Percentiles rank a stretch among this genome's conserved stretches.
These are phyloP conservation scores for Huntiella savannae DNA, from an alignment of 2,329 filamentous ascomycete genomes.

Conservation along the genomic window DNA sequence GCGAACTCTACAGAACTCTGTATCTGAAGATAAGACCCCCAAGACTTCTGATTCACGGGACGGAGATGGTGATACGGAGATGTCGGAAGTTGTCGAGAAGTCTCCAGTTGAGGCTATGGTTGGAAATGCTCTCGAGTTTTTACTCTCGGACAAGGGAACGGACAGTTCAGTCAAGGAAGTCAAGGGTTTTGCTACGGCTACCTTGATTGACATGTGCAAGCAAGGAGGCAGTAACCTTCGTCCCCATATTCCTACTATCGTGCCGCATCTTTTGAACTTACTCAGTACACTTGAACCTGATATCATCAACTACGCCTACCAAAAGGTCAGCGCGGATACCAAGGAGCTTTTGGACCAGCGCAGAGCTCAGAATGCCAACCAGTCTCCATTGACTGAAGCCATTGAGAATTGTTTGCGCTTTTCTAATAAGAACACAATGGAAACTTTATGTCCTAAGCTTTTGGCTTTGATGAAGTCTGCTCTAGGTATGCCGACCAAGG, in stretches of 20 bases:
- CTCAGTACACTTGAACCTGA: constrained; percentile 80
- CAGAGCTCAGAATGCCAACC: constrained; percentile 61
- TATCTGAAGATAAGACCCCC: constrained; percentile 21
- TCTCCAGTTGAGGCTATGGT: constrained; percentile 64
- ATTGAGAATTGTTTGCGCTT: constrained; percentile 78
- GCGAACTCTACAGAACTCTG: constrained; percentile 64
- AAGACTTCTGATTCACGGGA: neutral
- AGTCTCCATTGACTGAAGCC: constrained; percentile 78
- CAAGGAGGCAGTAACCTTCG: constrained; percentile 62
- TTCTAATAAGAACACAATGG: constrained; percentile 62
- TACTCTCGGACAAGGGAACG: constrained; percentile 73
- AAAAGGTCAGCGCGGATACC: constrained; percentile 72
- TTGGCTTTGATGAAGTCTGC: constrained; percentile 67
- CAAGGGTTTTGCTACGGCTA: constrained; percentile 62
- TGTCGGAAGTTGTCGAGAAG: constrained; percentile 17
- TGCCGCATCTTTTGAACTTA: constrained; percentile 62
- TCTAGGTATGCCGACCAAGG: constrained; percentile 82
- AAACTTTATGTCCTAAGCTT: constrained; percentile 49
- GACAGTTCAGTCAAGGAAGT: constrained; percentile 82
- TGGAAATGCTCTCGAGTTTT: constrained; percentile 69
- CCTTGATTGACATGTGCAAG: constrained; percentile 76
- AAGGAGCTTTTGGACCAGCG: constrained; percentile 81
- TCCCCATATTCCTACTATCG: constrained; percentile 62
- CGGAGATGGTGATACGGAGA: neutral
- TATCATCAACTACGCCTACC: constrained; percentile 77